Percentiles rank a stretch among this genome's conserved stretches.
phyloP scores from a whole-genome alignment of 441 rosid genomes.

The Viola pubescens region DNA sequence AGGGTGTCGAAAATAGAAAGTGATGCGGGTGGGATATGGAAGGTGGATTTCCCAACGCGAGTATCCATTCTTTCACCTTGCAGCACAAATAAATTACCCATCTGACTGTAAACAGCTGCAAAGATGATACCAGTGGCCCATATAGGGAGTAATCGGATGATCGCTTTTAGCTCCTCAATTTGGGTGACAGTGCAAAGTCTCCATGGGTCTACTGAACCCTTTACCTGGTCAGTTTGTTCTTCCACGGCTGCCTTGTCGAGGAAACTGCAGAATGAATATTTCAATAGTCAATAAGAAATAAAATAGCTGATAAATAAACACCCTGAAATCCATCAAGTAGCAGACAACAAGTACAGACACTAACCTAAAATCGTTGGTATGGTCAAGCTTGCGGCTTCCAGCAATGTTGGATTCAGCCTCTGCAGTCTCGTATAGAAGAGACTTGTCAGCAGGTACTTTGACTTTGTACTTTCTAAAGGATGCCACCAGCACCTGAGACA shows the following conservation, averaged over 20 bases:
- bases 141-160: conserved; percentile 58
- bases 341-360: conserved; percentile 9
- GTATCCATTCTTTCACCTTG: conserved; percentile 76
- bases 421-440: conserved; percentile 53
- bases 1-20: conserved; percentile 72
- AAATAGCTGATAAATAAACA: neutral
- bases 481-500: conserved; percentile 66
- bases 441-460: conserved; percentile 52
- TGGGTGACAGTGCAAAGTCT: conserved; percentile 74
- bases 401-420: conserved; percentile 58
- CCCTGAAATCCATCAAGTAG: neutral
- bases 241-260: conserved; percentile 86
- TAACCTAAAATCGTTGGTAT: conserved; percentile 55
- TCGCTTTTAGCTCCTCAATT: conserved; percentile 73
- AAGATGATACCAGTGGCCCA: conserved; percentile 83
- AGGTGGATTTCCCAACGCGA: conserved; percentile 44
- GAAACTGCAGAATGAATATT: conserved; percentile 32
- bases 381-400: conserved; percentile 84
- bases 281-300: neutral
- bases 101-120: conserved; percentile 63
- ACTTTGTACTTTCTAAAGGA: conserved; percentile 55
- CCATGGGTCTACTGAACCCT: conserved; percentile 49
- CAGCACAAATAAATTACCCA: conserved; percentile 63
- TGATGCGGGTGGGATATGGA: conserved; percentile 69
- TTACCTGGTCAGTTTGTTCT: conserved; percentile 32